Base-by-base conservation (phyloP, 371 early-diverging fungal species). In the Apophysomyces sp. region DNA sequence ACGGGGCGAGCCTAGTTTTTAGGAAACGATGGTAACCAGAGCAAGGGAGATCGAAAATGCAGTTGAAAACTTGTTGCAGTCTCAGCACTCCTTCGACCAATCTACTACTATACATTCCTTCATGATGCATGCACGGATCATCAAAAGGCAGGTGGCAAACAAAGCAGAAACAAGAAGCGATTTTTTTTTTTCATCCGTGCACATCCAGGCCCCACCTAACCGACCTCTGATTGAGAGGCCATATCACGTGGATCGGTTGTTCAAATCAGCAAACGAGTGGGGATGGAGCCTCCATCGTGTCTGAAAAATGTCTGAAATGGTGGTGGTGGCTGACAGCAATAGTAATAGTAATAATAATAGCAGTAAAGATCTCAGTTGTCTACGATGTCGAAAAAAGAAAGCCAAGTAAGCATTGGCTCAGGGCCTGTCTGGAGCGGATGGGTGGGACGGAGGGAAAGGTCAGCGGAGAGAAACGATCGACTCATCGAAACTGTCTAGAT, bases 331-430 rank as follows among this genome's bases (percentile, higher is more conserved):
- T 30, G 62, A 62, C 6, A 71, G 60, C 51, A 34, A 18, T 30
- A 58, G 16, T 18, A 16, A 16, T 37, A 58, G 29, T 1, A 29
- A 41, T 27, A 56, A 56, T 36, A 56, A 37, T 21, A 31, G 27
- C 24, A 16, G 36, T 5, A 80, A 77, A 67, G 77, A 75, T 34
- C 68, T 80, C 15, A 80, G 80, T 34, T 80, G 80, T 63, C 56
- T 80, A 52, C 70, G 77, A 5, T 80, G 80, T 53, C 73, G 80
- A 60, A 80, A 80, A 64, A 80, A 80, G 71, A 80, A 80, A 72
- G 80, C 80, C 63, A 80, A 80, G 80, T 77, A 77, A 66, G 53
- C 49, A 8, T 27, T 36, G 32, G 27, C 52, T 21, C 28, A 32
- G 11, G 24, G 34, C 8, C 34, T 34, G 21, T n/a, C n/a, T n/a